Base-by-base conservation (phyloP, 1,284 basidiomycete genomes). In the Boletus hoseneyae region DNA sequence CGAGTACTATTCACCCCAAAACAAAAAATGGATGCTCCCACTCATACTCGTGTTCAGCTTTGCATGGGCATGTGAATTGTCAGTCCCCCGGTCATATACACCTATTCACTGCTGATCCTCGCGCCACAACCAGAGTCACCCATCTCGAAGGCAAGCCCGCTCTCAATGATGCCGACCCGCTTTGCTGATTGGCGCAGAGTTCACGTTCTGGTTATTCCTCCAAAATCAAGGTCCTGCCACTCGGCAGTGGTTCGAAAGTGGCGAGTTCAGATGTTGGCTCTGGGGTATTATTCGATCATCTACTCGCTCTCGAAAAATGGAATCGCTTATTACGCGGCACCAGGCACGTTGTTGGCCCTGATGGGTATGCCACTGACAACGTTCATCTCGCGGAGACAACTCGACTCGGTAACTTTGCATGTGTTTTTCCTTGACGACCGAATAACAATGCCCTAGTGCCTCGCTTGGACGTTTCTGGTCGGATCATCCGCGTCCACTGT, bases 141-240 rank as follows among this genome's bases (percentile, higher is more conserved):
- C 87, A 89, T 66, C 74, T 89, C n/a, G 86, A 89, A 80, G 86
- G 85, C 81, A 56, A 50, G 47, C 45, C 16, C 21, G 13, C 40
- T 36, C 21, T 39, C 44, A 4, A 1, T 13, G 11, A 15, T 42
- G 2, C 21, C 23, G 1, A 35, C 23, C 4, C 46, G 13, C 50
- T 34, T 18, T 27, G 13, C 53, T 56, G 38, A 50, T 39, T 30
- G 29, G 18, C 46, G 29, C 63, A 87, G 87, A 90, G 61, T 73
- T 89, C 13, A 74, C 80, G 0, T 90, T 90, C 58, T 90, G 87
- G 86, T 59, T 89, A 29, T 90, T 88, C 62, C 74, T 89, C 11
- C 73, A 87, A 32, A 78, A 86, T 53, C 86, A 88, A 68, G 82
- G 82, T 2, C 82, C 83, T 0, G 67, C 73, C 32, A 80, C 82